Conservation (phyloP, 2,329 filamentous ascomycete species). For the Claviceps fusiformis region DNA sequence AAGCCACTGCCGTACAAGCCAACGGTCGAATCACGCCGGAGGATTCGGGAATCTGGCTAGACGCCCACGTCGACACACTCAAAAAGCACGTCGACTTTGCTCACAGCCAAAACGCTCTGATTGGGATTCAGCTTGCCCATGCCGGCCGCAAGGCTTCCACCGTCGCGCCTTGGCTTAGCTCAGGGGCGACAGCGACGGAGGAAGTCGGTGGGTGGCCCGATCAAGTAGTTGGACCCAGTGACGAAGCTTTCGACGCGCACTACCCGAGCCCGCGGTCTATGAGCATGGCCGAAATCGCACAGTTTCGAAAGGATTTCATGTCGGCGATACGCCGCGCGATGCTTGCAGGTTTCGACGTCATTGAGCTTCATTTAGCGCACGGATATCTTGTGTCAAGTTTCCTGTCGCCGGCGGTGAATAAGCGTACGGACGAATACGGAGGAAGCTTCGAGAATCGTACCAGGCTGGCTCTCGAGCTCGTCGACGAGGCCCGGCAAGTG, state of each 20-base stretch:
- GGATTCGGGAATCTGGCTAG: conserved; percentile 70
- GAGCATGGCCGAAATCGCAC: conserved; percentile 48
- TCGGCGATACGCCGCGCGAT: conserved; percentile 40
- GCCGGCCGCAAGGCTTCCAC: conserved; percentile 58
- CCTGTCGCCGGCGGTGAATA: conserved; percentile 32
- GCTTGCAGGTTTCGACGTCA: conserved; percentile 30
- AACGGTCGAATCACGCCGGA: conserved; percentile 75
- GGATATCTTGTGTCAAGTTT: conserved; percentile 49
- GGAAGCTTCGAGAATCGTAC: conserved; percentile 35
- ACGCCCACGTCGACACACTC: conserved; percentile 63
- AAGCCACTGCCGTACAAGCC: conserved; percentile 62
- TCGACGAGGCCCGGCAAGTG: conserved; percentile 41
- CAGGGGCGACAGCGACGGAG: conserved; percentile 36
- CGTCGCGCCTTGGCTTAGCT: conserved; percentile 48
- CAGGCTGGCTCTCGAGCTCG: conserved; percentile 41
- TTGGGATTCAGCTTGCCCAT: conserved; percentile 70
- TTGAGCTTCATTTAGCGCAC: conserved; percentile 37
- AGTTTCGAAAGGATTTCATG: conserved; percentile 44
- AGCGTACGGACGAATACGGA: conserved; percentile 35
- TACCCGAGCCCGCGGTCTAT: conserved; percentile 44
- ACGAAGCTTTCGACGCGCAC: conserved; percentile 44
- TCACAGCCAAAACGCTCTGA: conserved; percentile 62
- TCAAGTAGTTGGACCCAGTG: conserved; percentile 36
- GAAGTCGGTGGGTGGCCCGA: conserved; percentile 43
- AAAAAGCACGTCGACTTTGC: conserved; percentile 62